These are phyloP conservation scores for Warburgia ugandensis DNA, from an alignment of 164 flowering plant genomes.

Conservation along the genomic window DNA sequence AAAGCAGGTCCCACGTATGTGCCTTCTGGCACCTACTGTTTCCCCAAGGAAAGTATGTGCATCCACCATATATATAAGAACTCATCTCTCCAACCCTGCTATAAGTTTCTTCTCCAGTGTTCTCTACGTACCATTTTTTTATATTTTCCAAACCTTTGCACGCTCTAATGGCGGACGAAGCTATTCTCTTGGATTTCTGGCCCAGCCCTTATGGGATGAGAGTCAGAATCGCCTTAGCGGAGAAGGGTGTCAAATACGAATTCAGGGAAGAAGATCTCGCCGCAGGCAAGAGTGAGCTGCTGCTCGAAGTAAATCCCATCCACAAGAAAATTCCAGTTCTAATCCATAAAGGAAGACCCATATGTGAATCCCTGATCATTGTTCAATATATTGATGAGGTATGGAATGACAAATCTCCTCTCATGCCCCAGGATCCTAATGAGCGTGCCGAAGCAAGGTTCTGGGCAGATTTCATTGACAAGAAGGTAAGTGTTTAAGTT, in stretches of 20 bases:
- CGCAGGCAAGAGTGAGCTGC: not conserved
- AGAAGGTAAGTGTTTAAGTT: not conserved
- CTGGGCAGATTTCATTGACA: conserved; percentile 8
- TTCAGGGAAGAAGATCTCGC: conserved; percentile 1
- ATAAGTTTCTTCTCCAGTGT: no score
- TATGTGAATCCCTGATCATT: conserved; percentile 8
- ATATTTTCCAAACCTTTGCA: no score
- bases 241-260: conserved; percentile 5
- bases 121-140: no score
- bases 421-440: conserved; percentile 6
- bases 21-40: no score
- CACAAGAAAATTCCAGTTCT: conserved; percentile 1
- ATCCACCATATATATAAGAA: no score
- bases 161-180: conserved; percentile 9
- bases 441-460: conserved; percentile 9
- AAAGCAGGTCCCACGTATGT: no score
- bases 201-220: conserved; percentile 1
- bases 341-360: no score
- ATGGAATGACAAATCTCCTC: conserved; percentile 8
- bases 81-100: no score
- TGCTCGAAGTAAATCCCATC: conserved; percentile 3
- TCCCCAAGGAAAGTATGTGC: no score
- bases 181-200: conserved; percentile 1
- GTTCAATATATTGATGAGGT: conserved; percentile 10
- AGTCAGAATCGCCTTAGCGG: conserved; percentile 1